Conservation (phyloP, 2,329 filamentous ascomycete genomes). For the Venturia effusa region DNA sequence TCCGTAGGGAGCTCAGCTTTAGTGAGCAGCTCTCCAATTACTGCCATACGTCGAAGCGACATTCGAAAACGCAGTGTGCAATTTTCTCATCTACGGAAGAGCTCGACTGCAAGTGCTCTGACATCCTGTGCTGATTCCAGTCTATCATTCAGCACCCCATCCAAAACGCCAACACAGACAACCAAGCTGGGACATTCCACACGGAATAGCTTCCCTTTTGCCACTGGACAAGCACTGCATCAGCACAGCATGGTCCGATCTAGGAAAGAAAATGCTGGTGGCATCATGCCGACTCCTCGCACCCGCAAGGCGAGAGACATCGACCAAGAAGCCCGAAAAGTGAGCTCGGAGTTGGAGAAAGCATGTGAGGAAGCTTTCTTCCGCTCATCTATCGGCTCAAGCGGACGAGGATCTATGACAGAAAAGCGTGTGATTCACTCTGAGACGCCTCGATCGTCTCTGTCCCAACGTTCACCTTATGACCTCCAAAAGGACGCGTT, state of each 20-base stretch:
- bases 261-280: constrained; percentile 21
- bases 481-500: constrained; percentile 2
- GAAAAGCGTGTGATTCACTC: constrained; percentile 30
- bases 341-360: constrained; percentile 75
- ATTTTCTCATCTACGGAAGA: constrained; percentile 45
- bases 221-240: constrained; percentile 13
- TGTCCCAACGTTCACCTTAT: constrained; percentile 21
- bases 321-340: constrained; percentile 70
- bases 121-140: constrained; percentile 18
- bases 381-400: constrained; percentile 47
- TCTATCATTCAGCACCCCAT: constrained; percentile 17
- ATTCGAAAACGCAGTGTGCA: constrained; percentile 50
- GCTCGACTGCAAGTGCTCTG: constrained; percentile 31
- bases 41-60: constrained; percentile 39
- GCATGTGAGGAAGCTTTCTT: constrained; percentile 92
- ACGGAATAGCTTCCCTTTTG: constrained; percentile 20
- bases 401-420: constrained; percentile 33
- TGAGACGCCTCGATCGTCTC: constrained; percentile 43
- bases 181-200: background rate
- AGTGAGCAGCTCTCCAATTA: constrained; percentile 37
- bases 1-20: constrained; percentile 36
- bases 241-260: constrained; percentile 16
- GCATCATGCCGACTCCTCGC: background rate
- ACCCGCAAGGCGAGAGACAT: constrained; percentile 25
- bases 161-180: constrained; percentile 15